A percentile compares a stretch with the other conserved stretches of the same genome.
Evolutionary conservation across 768 basidiomycete genomes (phyloP).

Genomic region (Dioszegia crocea): DNA sequence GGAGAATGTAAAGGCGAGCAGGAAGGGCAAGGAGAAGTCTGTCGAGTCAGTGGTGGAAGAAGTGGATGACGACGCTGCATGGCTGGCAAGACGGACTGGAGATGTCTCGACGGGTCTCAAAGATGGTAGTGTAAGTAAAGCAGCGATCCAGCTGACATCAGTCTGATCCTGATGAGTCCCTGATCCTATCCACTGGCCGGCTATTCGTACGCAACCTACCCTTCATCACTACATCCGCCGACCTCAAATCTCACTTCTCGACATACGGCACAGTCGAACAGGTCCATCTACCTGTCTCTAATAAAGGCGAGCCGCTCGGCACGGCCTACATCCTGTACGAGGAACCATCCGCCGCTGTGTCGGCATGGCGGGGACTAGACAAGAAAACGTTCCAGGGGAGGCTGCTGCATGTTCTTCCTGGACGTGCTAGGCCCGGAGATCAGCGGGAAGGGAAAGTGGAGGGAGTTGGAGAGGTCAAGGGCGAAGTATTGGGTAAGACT

Average conservation of each 20-base stretch:
- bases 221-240: constrained; percentile 71
- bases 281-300: constrained; percentile 61
- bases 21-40: constrained; percentile 10
- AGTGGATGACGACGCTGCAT: constrained; percentile 50
- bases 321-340: constrained; percentile 61
- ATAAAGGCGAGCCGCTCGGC: constrained; percentile 58
- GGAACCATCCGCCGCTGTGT: constrained; percentile 56
- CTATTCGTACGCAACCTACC: constrained; percentile 94
- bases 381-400: constrained; percentile 85
- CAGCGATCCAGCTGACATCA: not conserved
- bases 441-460: constrained; percentile 10
- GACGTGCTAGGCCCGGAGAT: constrained; percentile 43
- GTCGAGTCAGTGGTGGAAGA: constrained; percentile 21
- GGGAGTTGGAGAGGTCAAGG: constrained; percentile 18
- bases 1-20: not conserved
- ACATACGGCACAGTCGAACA: constrained; percentile 68
- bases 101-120: constrained; percentile 13
- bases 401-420: constrained; percentile 77
- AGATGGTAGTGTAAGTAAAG: constrained; percentile 2
- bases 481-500: constrained; percentile 46
- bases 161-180: constrained; percentile 46
- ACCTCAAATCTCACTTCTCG: constrained; percentile 63
- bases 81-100: constrained; percentile 42
- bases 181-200: constrained; percentile 69
- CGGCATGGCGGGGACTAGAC: constrained; percentile 74